Base-by-base conservation (phyloP, 805 yeast species). In the Yamadazyma phyllophila region DNA sequence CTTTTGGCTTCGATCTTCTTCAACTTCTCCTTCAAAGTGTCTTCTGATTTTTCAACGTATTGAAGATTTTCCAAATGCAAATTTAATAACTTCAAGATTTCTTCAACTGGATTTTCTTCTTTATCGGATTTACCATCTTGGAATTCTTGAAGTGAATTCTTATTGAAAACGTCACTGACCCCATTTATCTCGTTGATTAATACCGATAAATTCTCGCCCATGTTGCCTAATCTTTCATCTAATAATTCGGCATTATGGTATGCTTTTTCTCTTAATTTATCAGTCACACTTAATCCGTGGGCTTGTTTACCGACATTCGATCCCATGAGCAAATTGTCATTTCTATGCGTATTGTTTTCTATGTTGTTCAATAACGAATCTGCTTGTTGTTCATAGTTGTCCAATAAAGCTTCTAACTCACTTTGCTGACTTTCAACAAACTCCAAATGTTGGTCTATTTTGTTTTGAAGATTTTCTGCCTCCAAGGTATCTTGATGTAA, bases 371-470 rank as follows among this genome's bases (percentile, higher is more conserved):
- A 63, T 30, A 80, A 58, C 6, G 67, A 60, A 50, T 82, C 86
- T 2, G 84, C 82, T 59, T 85, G 89, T 51, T 70, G 74, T 63
- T 94, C 98, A 59, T 91, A 91, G 50, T 84, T 84, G 52, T 85
- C 85, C 51, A 94, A 76, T 56, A 92, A 76, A 12, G 78, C 73
- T 48, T 92, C 99, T 40, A 94, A 71, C 58, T 92, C 98, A 47
- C 87, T 88, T 61, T 94, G 99, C 62, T 94, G 98, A 55, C 85
- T 84, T 58, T 86, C 94, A 41, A 94, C 85, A 59, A 90, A 92
- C 34, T 82, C 72, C 45, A 94, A 72, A 33, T 90, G 85, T 63
- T 90, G 97, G 55, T 94, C 98, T 39, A 94, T 84, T 55, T 85
- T 86, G 36, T 75, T 73, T 60, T 92, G 97, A 42, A 87, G 80